Evolutionary conservation across 2,329 filamentous ascomycete genomes (phyloP).

Genomic region (Stachybotrys elegans): DNA sequence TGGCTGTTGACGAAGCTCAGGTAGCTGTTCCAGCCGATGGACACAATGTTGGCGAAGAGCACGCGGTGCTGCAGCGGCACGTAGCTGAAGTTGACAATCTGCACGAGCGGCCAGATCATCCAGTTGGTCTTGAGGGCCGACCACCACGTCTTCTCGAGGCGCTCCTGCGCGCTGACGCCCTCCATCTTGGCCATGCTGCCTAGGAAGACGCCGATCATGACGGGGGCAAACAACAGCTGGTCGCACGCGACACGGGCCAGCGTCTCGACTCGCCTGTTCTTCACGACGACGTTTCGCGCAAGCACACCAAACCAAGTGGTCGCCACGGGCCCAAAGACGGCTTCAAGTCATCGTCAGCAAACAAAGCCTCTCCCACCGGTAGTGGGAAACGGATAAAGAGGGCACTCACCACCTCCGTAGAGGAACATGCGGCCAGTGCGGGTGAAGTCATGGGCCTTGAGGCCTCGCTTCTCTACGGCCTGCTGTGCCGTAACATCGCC

Average conservation of each 20-base stretch:
- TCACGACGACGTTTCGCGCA: slow-evolving; percentile 60
- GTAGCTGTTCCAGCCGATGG: slow-evolving; percentile 61
- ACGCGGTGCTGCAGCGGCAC: slow-evolving; percentile 80
- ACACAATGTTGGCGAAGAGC: slow-evolving; percentile 80
- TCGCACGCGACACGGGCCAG: slow-evolving; percentile 74
- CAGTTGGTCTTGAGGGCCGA: slow-evolving; percentile 77
- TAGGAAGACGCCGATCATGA: slow-evolving; percentile 77
- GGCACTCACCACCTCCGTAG: slow-evolving; percentile 66
- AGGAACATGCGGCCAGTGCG: slow-evolving; percentile 74
- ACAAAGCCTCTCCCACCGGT: slow-evolving; percentile 1
- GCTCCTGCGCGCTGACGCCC: slow-evolving; percentile 55
- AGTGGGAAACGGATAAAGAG: neutral
- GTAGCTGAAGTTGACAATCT: slow-evolving; percentile 82
- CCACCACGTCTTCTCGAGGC: slow-evolving; percentile 66
- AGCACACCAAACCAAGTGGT: slow-evolving; percentile 84
- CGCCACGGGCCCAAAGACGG: slow-evolving; percentile 80
- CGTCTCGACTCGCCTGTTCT: slow-evolving; percentile 63
- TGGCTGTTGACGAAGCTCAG: slow-evolving; percentile 58
- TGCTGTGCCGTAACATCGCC: slow-evolving; percentile 92
- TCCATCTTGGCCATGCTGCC: slow-evolving; percentile 80
- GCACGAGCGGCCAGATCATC: slow-evolving; percentile 82
- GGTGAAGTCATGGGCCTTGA: slow-evolving; percentile 67
- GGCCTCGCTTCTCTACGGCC: slow-evolving; percentile 74
- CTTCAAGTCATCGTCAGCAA: slow-evolving; percentile 32
- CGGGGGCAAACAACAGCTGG: slow-evolving; percentile 79